phyloP scores from a whole-genome alignment of 2,329 filamentous ascomycete genomes.

The Grosmannia huntii region DNA sequence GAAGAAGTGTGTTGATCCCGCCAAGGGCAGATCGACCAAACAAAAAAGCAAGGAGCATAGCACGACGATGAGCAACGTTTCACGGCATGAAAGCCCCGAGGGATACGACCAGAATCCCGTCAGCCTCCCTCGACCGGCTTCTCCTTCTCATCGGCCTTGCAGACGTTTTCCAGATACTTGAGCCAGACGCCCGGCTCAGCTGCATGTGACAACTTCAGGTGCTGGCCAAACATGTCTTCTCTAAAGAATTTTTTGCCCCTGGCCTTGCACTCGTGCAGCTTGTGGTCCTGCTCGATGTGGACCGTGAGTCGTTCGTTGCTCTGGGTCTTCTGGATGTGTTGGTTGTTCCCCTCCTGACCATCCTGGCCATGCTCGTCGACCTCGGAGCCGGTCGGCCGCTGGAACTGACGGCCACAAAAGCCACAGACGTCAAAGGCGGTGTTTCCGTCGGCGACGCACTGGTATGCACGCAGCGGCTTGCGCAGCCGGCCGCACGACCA shows the following conservation, averaged over 20 bases:
- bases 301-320: background rate
- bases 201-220: slow-evolving; percentile 12
- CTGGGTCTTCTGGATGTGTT: background rate
- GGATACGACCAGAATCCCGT: background rate
- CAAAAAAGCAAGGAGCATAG: background rate
- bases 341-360: no score
- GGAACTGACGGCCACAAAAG: slow-evolving; percentile 11
- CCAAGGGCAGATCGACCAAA: background rate
- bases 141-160: slow-evolving; percentile 10
- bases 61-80: background rate
- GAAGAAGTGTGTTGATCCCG: background rate
- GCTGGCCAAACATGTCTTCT: slow-evolving; percentile 14
- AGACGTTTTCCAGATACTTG: slow-evolving; percentile 12
- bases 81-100: background rate
- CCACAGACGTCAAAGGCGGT: slow-evolving; percentile 9
- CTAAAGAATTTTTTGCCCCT: slow-evolving; percentile 12
- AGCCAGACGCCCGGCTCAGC: slow-evolving; percentile 13
- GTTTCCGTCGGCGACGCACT: slow-evolving; percentile 7
- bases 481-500: slow-evolving; percentile 12
- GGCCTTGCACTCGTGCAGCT: slow-evolving; percentile 11
- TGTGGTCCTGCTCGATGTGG: slow-evolving; percentile 11
- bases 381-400: background rate
- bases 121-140: background rate
- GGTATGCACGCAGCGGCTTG: slow-evolving; percentile 8
- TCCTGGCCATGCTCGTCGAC: background rate